phyloP scores from a whole-genome alignment of 768 basidiomycete genomes.

The Xerocomellus amylosporus region DNA sequence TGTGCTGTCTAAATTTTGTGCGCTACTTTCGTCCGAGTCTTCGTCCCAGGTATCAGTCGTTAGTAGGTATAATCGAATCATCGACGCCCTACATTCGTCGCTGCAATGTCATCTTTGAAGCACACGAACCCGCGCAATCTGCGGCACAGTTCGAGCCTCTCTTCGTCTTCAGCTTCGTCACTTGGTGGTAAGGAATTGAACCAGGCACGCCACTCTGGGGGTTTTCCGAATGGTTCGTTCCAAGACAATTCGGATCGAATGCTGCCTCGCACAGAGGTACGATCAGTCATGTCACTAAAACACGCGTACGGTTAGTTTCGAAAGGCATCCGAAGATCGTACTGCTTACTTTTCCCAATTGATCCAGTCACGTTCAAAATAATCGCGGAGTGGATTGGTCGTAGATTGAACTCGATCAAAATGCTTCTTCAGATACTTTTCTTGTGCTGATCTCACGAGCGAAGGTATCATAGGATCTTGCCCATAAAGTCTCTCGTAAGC shows the following conservation, averaged over 20 bases:
- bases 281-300: conserved; percentile 71
- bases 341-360: conserved; percentile 65
- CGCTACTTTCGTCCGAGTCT: conserved; percentile 7
- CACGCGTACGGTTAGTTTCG: conserved; percentile 6
- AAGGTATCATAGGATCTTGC: conserved; percentile 39
- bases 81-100: conserved; percentile 7
- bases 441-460: conserved; percentile 37
- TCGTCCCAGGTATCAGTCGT: conserved; percentile 21
- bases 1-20: conserved; percentile 18
- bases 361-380: conserved; percentile 67
- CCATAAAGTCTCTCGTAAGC: conserved; percentile 53
- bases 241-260: conserved; percentile 49
- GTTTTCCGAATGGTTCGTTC: conserved; percentile 47
- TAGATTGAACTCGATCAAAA: conserved; percentile 19
- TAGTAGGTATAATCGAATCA: conserved; percentile 11
- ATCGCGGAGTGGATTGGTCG: conserved; percentile 42
- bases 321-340: neutral
- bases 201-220: conserved; percentile 55
- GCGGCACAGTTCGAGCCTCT: conserved; percentile 35
- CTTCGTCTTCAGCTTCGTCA: conserved; percentile 18
- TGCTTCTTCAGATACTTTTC: conserved; percentile 26
- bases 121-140: conserved; percentile 55
- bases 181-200: conserved; percentile 31
- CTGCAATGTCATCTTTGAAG: conserved; percentile 35
- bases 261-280: conserved; percentile 56